Conservation (phyloP, 768 basidiomycete species). For the Pleurotus sapidus region DNA sequence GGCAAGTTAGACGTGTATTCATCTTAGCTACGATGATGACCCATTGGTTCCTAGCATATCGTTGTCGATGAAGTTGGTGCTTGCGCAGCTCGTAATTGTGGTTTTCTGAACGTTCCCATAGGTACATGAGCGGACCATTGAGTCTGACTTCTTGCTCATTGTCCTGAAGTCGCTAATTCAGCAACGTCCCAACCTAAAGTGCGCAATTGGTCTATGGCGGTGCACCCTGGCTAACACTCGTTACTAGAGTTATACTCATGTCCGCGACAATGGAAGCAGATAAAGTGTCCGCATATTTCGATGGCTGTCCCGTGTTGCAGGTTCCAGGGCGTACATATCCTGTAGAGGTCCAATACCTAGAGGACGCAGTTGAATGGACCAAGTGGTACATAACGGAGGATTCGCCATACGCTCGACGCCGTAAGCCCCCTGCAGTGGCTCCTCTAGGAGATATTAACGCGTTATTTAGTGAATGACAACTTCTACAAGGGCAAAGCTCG, state of each 20-base stretch:
- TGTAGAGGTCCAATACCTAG: slow-evolving; percentile 80
- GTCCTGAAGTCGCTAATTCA: slow-evolving; percentile 82
- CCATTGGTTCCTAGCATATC: slow-evolving; percentile 59
- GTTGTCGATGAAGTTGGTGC: slow-evolving; percentile 84
- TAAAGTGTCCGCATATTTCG: slow-evolving; percentile 87
- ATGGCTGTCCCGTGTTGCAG: slow-evolving; percentile 77
- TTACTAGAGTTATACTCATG: slow-evolving; percentile 84
- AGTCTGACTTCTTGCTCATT: slow-evolving; percentile 95
- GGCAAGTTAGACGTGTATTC: slow-evolving; percentile 37
- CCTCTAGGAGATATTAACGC: slow-evolving; percentile 2
- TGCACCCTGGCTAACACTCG: slow-evolving; percentile 4
- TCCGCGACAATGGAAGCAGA: slow-evolving; percentile 93
- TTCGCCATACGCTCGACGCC: slow-evolving; percentile 75
- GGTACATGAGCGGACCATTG: slow-evolving; percentile 96
- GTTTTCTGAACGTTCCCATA: slow-evolving; percentile 21
- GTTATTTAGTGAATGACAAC: slow-evolving; percentile 52
- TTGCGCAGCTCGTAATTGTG: neutral
- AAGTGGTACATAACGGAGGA: slow-evolving; percentile 75
- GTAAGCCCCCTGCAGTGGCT: slow-evolving; percentile 36
- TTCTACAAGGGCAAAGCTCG: slow-evolving; percentile 59
- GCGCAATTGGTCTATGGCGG: neutral
- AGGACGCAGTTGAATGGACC: slow-evolving; percentile 86
- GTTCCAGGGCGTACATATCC: slow-evolving; percentile 96
- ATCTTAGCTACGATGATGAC: neutral
- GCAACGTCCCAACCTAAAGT: slow-evolving; percentile 85